Conservation (phyloP, 2,329 filamentous ascomycete genomes). For the Phialophora expanda region DNA sequence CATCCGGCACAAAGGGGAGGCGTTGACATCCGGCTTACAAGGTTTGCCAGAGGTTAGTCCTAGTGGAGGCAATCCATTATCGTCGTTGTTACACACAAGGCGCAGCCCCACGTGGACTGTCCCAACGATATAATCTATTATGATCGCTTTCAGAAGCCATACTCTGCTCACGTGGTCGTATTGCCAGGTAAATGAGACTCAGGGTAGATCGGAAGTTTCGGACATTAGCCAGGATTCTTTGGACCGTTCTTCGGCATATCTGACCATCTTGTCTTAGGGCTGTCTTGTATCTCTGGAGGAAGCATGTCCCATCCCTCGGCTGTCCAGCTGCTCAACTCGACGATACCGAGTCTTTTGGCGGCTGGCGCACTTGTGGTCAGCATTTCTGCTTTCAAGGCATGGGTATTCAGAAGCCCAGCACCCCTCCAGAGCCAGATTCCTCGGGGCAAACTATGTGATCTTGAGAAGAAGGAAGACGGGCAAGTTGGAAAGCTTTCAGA, state of each 20-base stretch:
- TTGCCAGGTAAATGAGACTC: background rate
- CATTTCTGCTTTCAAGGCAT: background rate
- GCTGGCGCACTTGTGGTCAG: background rate
- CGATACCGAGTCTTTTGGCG: background rate
- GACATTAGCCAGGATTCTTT: background rate
- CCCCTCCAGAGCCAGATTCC: background rate
- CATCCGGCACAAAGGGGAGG: background rate
- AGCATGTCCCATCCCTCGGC: background rate
- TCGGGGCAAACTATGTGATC: background rate
- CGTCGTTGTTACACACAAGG: background rate
- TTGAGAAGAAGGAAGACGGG: background rate
- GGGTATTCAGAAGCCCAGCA: background rate
- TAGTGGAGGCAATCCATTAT: background rate
- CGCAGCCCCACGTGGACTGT: background rate
- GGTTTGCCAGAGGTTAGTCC: background rate
- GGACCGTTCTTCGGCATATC: background rate
- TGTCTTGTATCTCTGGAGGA: background rate
- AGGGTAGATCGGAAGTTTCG: background rate
- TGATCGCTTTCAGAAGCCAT: background rate
- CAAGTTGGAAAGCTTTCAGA: background rate
- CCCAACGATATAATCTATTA: background rate
- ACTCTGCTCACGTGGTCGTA: too few species aligned
- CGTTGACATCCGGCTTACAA: background rate
- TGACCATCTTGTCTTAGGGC: background rate
- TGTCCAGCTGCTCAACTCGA: background rate